Evolutionary conservation across 2,329 filamentous ascomycete genomes (phyloP).

Genomic region (Eutypella sp.): DNA sequence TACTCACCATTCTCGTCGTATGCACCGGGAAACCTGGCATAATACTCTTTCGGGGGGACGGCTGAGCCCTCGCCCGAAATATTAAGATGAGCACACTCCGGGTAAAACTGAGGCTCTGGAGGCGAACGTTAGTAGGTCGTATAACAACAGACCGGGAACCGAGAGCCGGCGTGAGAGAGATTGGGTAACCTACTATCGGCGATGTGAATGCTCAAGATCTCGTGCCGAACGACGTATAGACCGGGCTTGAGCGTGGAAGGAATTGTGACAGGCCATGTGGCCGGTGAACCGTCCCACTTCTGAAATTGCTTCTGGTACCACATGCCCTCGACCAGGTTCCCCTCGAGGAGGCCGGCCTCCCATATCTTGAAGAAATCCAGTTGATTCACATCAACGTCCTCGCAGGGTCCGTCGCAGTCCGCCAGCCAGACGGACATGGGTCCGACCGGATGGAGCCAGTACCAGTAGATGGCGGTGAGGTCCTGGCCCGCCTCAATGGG

Average conservation of each 20-base stretch:
- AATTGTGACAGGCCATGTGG: constrained; percentile 41
- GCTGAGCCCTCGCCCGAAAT: constrained; percentile 25
- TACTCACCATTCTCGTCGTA: constrained; percentile 30
- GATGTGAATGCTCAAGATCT: constrained; percentile 47
- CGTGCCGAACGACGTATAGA: constrained; percentile 47
- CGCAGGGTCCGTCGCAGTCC: constrained; percentile 27
- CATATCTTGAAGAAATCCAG: constrained; percentile 36
- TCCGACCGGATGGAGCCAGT: constrained; percentile 36
- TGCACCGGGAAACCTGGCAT: constrained; percentile 31
- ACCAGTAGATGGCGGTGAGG: constrained; percentile 36
- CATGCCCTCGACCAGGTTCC: constrained; percentile 28
- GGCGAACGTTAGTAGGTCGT: background rate
- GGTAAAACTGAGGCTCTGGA: constrained; percentile 36
- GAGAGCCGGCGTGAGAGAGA: too few species aligned
- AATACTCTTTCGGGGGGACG: constrained; percentile 22
- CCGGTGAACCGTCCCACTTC: constrained; percentile 32
- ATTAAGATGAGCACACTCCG: constrained; percentile 34
- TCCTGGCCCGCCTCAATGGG: constrained; percentile 30
- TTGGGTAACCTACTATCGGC: constrained; percentile 28
- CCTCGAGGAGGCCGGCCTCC: constrained; percentile 31
- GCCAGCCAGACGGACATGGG: constrained; percentile 36
- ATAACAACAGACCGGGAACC: background rate
- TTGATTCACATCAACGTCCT: constrained; percentile 24
- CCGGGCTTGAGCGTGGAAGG: constrained; percentile 40
- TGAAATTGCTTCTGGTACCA: constrained; percentile 37